phyloP scores from a whole-genome alignment of 2,329 filamentous ascomycete species.

The Botrytis elliptica region DNA sequence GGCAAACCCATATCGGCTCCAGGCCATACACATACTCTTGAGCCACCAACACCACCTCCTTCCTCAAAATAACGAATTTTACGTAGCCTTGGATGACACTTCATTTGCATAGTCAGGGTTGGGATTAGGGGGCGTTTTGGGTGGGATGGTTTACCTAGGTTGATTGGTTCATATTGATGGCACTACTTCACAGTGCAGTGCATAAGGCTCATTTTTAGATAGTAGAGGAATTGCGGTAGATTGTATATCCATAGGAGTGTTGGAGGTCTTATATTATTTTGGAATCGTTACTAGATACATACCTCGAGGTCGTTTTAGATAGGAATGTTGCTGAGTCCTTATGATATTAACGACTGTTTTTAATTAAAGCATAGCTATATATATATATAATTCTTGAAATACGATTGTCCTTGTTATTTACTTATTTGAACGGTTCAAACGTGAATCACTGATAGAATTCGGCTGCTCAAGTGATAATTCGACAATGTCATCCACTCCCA shows the following conservation, averaged over 20 bases:
- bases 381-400: background rate
- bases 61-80: conserved; percentile 29
- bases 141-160: conserved; percentile 11
- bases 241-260: conserved; percentile 30
- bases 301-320: conserved; percentile 12
- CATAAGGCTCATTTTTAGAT: conserved; percentile 25
- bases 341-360: background rate
- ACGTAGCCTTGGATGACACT: conserved; percentile 22
- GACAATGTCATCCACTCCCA: background rate
- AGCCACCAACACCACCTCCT: conserved; percentile 57
- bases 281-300: conserved; percentile 19
- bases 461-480: background rate
- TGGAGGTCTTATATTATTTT: conserved; percentile 17
- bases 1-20: conserved; percentile 70
- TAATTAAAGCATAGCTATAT: conserved; percentile 14
- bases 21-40: conserved; percentile 81
- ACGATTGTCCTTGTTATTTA: background rate
- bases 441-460: background rate
- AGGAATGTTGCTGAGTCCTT: background rate
- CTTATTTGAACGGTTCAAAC: background rate
- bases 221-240: conserved; percentile 28
- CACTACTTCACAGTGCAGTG: conserved; percentile 24
- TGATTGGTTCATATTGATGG: conserved; percentile 17
- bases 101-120: conserved; percentile 23
- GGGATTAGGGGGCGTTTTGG: conserved; percentile 24